These are phyloP conservation scores for Pythium angustatum DNA, from an alignment of 352 stramenopile genomes.

Conservation along the genomic window DNA sequence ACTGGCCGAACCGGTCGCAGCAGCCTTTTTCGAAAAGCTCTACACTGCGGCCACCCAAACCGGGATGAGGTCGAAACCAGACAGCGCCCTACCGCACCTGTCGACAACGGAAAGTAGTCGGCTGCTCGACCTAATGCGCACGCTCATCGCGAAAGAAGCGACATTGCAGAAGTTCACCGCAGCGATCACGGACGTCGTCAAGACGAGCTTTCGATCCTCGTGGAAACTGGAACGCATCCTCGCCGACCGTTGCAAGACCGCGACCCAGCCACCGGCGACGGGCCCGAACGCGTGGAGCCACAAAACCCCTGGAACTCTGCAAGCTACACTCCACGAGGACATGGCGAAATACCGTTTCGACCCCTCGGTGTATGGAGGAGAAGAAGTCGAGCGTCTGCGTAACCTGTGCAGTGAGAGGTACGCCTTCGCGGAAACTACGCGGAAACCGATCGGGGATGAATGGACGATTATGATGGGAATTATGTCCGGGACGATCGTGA, in stretches of 20 bases:
- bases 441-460: constrained; percentile 6
- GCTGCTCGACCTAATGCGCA: neutral
- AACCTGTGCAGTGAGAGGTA: neutral
- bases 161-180: neutral
- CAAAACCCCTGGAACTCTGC: neutral
- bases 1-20: too few species aligned
- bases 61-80: neutral
- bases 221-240: constrained; percentile 1
- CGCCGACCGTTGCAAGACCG: neutral
- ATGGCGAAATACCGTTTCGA: constrained; percentile 7
- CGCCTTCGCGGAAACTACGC: neutral
- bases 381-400: neutral
- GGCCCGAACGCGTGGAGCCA: neutral
- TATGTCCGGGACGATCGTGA: constrained; percentile 11
- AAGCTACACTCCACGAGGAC: neutral
- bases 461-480: constrained; percentile 16
- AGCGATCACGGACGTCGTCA: neutral
- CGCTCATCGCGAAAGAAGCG: neutral
- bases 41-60: neutral
- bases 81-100: neutral
- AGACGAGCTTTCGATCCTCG: neutral
- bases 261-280: neutral
- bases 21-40: neutral
- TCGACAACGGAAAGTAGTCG: neutral
- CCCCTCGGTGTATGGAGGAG: neutral